Evolutionary conservation across 1,284 basidiomycete genomes (phyloP).

Genomic region (Tilletia walkeri): DNA sequence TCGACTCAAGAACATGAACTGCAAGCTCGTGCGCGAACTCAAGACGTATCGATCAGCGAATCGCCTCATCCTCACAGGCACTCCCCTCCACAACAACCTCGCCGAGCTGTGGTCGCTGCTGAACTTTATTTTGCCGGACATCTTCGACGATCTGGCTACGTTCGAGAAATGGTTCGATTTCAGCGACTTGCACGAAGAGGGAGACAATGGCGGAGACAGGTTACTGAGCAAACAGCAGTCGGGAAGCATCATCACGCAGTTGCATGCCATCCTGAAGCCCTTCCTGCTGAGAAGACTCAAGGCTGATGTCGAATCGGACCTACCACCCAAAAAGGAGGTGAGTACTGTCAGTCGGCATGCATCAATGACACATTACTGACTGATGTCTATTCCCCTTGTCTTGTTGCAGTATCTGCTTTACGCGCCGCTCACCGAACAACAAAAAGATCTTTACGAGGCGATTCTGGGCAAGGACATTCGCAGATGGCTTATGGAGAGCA

Average conservation of each 20-base stretch:
- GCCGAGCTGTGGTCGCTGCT: constrained; percentile 90
- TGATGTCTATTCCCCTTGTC: not conserved
- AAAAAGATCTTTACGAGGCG: constrained; percentile 79
- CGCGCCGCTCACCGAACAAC: constrained; percentile 77
- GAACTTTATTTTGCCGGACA: constrained; percentile 67
- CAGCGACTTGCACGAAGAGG: constrained; percentile 36
- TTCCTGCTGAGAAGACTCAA: constrained; percentile 51
- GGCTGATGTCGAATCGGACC: constrained; percentile 43
- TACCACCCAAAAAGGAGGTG: constrained; percentile 52
- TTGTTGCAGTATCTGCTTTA: constrained; percentile 69
- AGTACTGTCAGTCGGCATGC: not conserved
- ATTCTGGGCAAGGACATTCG: constrained; percentile 42
- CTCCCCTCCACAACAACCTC: constrained; percentile 89
- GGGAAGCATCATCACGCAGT: constrained; percentile 57
- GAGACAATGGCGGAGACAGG: constrained; percentile 16
- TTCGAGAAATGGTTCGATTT: constrained; percentile 76
- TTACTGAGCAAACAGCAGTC: constrained; percentile 63
- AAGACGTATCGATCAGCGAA: constrained; percentile 82
- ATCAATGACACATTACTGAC: not conserved
- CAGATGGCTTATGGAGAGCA: constrained; percentile 43
- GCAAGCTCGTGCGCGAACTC: constrained; percentile 82
- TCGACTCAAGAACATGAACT: constrained; percentile 86
- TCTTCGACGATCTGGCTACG: constrained; percentile 83
- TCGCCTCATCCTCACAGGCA: constrained; percentile 88
- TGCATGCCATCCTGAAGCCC: constrained; percentile 52